Evolutionary conservation across 495 filamentous ascomycete genomes (phyloP), one percentile per base, ranked within the genome.

Genomic region (Daldinia childiae): DNA sequence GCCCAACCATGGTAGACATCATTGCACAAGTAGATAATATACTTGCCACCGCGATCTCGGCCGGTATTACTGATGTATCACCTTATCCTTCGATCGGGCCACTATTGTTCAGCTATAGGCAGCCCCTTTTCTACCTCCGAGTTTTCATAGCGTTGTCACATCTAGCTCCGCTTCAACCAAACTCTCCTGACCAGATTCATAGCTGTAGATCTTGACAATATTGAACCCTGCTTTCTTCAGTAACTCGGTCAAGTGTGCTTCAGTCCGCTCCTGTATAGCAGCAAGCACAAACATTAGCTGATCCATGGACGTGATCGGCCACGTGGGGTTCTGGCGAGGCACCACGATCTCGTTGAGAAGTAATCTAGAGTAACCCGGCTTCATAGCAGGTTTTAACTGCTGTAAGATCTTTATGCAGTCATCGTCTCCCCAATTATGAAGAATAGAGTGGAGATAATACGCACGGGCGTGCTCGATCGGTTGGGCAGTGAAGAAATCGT

Each of bases 401-500:
- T 83, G 79, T 30, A 87, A 74, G 30, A 87, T 85, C 38, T 56
- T 71, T 7, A 68, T 71, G 48, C 80, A 81, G 24, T 55, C 67
- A 9, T 83, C 79, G 51, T 86, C 83, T 1, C 77, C 75, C 82
- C 83, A 86, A 74, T 86, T 84, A 41, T 87, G 83, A 14, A 86
- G 73, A 30, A 85, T 75, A 9, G 74, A 75, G 63, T 83, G 82
- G 48, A 87, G 64, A 68, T 80, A 85, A 63, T 86, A 86, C 0
- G 77, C 76, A 8, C 79, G 73, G 0, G 83, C 80, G 1, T 79
- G 78, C 30, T 78, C 76, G 14, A 86, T 76, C 0, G 85, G 85
- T 72, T 89, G 86, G 6, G 78, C 66, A 0, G 82, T 85, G 69
- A 88, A 87, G 69, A 90, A 87, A 66, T 88, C 79, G 67, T 88